Evolutionary conservation across 192 early-diverging fungal genomes (phyloP), one percentile per base, ranked within the genome.

Genomic region (Coemansia furcata): DNA sequence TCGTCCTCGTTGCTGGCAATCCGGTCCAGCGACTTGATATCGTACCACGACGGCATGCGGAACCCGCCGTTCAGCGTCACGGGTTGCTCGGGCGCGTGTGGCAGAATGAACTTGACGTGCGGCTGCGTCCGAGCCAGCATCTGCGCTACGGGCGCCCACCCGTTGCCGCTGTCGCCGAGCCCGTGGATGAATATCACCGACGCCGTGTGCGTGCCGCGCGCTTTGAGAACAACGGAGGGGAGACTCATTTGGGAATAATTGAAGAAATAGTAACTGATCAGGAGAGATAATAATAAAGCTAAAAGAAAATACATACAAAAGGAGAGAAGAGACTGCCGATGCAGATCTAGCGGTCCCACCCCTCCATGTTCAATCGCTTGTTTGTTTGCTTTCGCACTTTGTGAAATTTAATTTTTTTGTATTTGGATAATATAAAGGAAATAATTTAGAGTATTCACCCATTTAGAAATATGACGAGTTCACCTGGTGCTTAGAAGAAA

Each of bases 1-100:
- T 89, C 85, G 78, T 97, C 93, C 65, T 92, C 90, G 55, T 77
- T 65, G 26, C 74, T 66, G 7, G 86, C 74, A 14, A 82, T 72
- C 9, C 74, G 60, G 43, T 85, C 69, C 12, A 91, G 74, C 9
- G 73, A 71, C 37, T 61, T 68, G 61, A 97, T 89, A 66, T 97
- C 93, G 77, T 93, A 97, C 95, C 95, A 97, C n/a, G 86, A 89
- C 9, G 95, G 95, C 89, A 95, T 95, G 14, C 71, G 57, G 71
- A 88, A 87, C 6, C 95, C 95, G 30, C 76, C 78, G 74, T 98
- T 98, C 52, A 94, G 50, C n/a, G 95, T 86, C 26, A 92, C 85
- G 7, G 87, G 85, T 52, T 82, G 74, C 19, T 71, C 67, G 17
- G 87, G 89, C 69, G 95, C 95, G 74, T 94, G 88, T 2, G 97